phyloP scores from a whole-genome alignment of 2,329 filamentous ascomycete species.

The Dactylonectria estremocensis region DNA sequence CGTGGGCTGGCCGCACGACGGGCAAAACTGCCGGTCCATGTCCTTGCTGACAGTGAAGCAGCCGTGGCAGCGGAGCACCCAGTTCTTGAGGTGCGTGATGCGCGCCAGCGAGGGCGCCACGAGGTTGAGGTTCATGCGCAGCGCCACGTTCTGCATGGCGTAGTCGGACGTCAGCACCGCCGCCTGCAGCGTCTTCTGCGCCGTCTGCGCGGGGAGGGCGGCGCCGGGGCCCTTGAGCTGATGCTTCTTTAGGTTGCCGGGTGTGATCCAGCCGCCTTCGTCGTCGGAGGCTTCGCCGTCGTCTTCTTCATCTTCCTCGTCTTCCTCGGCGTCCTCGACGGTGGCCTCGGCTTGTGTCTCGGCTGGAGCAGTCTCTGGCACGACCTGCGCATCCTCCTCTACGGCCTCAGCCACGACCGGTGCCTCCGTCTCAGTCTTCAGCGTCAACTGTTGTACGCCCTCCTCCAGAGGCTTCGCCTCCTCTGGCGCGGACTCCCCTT shows the following conservation, averaged over 20 bases:
- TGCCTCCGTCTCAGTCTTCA: conserved; percentile 37
- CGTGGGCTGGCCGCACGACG: conserved; percentile 89
- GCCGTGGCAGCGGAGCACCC: conserved; percentile 92
- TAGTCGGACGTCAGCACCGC: conserved; percentile 96
- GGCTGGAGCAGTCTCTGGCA: neutral
- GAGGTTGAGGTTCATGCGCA: conserved; percentile 95
- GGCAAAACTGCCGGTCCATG: conserved; percentile 92
- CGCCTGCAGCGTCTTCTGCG: conserved; percentile 81
- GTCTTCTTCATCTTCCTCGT: conserved; percentile 62
- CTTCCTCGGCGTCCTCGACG: conserved; percentile 64
- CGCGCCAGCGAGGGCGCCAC: conserved; percentile 84
- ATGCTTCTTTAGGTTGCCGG: conserved; percentile 89
- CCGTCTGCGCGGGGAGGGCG: conserved; percentile 63
- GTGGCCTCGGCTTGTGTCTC: conserved; percentile 51
- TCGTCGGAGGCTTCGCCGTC: conserved; percentile 66
- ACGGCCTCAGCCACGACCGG: conserved; percentile 15
- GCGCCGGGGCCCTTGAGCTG: conserved; percentile 75
- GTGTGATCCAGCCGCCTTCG: conserved; percentile 92
- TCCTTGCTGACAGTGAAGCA: conserved; percentile 90
- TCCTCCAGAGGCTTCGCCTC: conserved; percentile 23
- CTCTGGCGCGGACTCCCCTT: conserved; percentile 15
- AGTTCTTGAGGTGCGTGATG: conserved; percentile 88
- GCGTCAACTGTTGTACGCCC: conserved; percentile 42
- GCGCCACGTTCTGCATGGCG: conserved; percentile 96
- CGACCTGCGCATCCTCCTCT: conserved; percentile 23